Evolutionary conservation across 2,329 filamentous ascomycete genomes (phyloP).

Genomic region (Fusarium nanum): DNA sequence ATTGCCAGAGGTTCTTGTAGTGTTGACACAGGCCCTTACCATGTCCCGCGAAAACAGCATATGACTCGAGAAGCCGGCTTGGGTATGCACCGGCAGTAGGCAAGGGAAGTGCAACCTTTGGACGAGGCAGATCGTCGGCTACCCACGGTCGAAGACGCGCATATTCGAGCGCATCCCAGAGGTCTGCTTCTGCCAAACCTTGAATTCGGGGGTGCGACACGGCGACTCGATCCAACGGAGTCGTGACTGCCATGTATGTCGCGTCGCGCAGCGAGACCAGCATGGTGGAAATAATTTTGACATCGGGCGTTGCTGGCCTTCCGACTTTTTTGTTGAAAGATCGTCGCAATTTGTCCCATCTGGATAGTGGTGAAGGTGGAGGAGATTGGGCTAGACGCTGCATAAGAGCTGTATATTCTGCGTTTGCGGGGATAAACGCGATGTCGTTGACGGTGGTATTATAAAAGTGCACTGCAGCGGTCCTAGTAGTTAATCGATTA

Average conservation of each 20-base stretch:
- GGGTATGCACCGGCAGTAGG: not conserved
- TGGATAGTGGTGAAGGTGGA: not conserved
- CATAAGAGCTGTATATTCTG: slow-evolving; percentile 15
- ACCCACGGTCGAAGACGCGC: not conserved
- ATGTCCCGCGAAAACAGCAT: slow-evolving; percentile 13
- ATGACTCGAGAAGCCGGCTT: not conserved
- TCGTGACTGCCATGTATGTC: not conserved
- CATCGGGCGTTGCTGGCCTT: slow-evolving; percentile 4
- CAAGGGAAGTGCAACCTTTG: not conserved
- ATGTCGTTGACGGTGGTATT: slow-evolving; percentile 4
- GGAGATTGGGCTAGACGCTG: not conserved
- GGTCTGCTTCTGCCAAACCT: not conserved
- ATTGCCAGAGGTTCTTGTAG: slow-evolving; percentile 2
- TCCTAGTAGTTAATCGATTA: fast-evolving
- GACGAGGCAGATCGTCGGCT: not conserved
- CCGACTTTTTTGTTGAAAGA: slow-evolving; percentile 22
- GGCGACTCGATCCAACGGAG: not conserved
- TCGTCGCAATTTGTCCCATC: not conserved
- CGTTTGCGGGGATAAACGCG: not conserved
- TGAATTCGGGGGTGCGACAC: not conserved
- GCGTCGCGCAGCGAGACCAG: not conserved
- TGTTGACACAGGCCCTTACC: slow-evolving; percentile 4
- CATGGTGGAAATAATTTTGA: not conserved
- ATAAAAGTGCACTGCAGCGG: not conserved
- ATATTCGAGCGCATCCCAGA: slow-evolving; percentile 3